Percentiles rank a stretch among this genome's conserved stretches.
Evolutionary conservation across 2,329 filamentous ascomycete species (phyloP).

Genomic region (Cladosporium cucumerinum): DNA sequence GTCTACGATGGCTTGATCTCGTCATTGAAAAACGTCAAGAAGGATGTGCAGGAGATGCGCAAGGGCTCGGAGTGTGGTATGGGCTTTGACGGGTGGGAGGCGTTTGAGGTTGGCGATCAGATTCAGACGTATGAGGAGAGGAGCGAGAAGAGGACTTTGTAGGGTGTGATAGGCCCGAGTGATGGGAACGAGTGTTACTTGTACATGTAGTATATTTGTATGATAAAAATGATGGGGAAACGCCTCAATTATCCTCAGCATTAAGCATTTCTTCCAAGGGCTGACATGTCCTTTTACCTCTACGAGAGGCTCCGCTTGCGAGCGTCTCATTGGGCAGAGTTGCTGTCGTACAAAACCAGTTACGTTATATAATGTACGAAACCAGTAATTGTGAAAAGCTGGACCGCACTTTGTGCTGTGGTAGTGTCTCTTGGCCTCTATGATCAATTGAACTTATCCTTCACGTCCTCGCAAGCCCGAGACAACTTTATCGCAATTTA

Average conservation of each 20-base stretch:
- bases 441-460: neutral
- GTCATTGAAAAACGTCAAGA: conserved; percentile 88
- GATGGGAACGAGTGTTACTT: neutral
- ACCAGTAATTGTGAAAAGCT: neutral
- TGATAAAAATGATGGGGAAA: neutral
- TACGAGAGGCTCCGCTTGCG: neutral
- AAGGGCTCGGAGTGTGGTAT: conserved; percentile 95
- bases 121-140: conserved; percentile 85
- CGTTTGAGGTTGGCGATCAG: conserved; percentile 75
- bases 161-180: conserved; percentile 17
- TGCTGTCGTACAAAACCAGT: neutral
- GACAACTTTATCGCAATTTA: neutral
- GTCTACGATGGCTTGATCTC: conserved; percentile 72
- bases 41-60: conserved; percentile 81
- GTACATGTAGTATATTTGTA: conserved; percentile 1
- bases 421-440: neutral
- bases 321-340: neutral
- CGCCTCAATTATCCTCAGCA: neutral
- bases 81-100: conserved; percentile 74
- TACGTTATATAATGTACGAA: neutral
- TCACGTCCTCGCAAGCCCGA: neutral
- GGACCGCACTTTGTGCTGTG: neutral
- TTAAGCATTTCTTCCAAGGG: neutral
- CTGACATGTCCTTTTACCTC: neutral
- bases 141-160: conserved; percentile 62